Evolutionary conservation across 352 stramenopile species (phyloP).

Genomic region (Elongisporangium undulatum): DNA sequence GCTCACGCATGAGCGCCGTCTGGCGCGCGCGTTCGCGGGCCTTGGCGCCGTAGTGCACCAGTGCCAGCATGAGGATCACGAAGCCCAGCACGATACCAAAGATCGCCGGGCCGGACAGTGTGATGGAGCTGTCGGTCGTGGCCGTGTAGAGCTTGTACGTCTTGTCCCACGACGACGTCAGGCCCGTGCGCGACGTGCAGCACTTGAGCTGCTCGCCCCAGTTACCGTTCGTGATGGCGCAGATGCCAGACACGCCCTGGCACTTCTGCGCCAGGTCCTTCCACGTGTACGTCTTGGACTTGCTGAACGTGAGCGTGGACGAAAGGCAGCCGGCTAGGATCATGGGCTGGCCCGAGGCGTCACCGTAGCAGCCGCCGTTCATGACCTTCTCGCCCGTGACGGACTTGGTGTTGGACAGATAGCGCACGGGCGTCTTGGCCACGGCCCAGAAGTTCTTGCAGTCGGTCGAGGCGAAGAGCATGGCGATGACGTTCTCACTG

Average conservation of each 20-base stretch:
- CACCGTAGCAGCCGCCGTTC: slow-evolving; percentile 80
- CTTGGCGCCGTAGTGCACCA: slow-evolving; percentile 84
- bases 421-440: slow-evolving; percentile 67
- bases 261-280: slow-evolving; percentile 82
- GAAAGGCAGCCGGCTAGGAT: slow-evolving; percentile 81
- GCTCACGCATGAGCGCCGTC: slow-evolving; percentile 83
- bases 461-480: slow-evolving; percentile 82
- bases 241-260: slow-evolving; percentile 66
- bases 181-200: slow-evolving; percentile 48
- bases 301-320: slow-evolving; percentile 63
- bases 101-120: slow-evolving; percentile 64
- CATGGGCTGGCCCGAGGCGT: slow-evolving; percentile 48
- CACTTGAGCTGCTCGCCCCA: slow-evolving; percentile 84
- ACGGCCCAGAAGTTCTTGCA: slow-evolving; percentile 86
- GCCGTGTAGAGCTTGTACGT: slow-evolving; percentile 68
- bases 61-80: slow-evolving; percentile 72
- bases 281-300: slow-evolving; percentile 81
- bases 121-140: slow-evolving; percentile 35
- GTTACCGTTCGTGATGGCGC: slow-evolving; percentile 80
- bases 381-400: slow-evolving; percentile 81
- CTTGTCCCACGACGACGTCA: slow-evolving; percentile 69
- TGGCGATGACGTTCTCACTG: slow-evolving; percentile 44
- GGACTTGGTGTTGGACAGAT: slow-evolving; percentile 63
- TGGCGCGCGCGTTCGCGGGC: slow-evolving; percentile 73
- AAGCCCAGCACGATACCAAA: slow-evolving; percentile 78